Evolutionary conservation across 2,329 filamentous ascomycete genomes (phyloP), one percentile per base, ranked within the genome.

Genomic region (Thermothelomyces thermophilus): DNA sequence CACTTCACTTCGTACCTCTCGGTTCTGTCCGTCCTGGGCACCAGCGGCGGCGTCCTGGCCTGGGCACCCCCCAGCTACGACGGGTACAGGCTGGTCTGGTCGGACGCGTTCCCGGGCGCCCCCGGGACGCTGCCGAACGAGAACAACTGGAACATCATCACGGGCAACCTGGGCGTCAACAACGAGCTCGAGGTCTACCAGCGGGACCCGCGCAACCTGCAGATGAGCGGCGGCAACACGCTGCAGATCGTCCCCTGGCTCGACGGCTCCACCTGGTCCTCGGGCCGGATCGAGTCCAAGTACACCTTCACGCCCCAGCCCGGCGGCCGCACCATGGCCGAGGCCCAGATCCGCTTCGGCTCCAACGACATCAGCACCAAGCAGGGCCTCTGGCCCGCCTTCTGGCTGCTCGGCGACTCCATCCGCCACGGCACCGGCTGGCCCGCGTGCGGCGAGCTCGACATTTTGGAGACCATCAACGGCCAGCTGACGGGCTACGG

Each of bases 301-400:
- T 70, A 71, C 58, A 64, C 68, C 3, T 77, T 73, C 64, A 70
- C 68, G 2, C 72, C 74, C 0, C 39, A 62, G 14, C 60, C 67
- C 1, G 71, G 70, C 41, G 63, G 63, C 30, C 56, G 61, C 41
- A 73, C 74, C 33, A 60, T 72, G 28, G 67, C 70, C 41, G 71
- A 77, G 61, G 69, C 70, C 9, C 62, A 62, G 36, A 64, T 77
- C 46, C 70, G 73, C 7, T 73, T 74, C 53, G 75, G 74, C 28
- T 49, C 51, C 50, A 68, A 68, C 59, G 46, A 62, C 10, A 50
- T 60, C 14, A 55, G 55, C 26, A 64, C 67, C 42, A 74, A 75
- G 63, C 66, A 72, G 56, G 74, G 74, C 11, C 66, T 77, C 55
- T 77, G 74, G 74, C 74, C 74, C 2, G 74, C 74, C 3, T 77